Evolutionary conservation across 2,329 filamentous ascomycete species (phyloP), one percentile per base, ranked within the genome.

Genomic region (Fusarium sp.): DNA sequence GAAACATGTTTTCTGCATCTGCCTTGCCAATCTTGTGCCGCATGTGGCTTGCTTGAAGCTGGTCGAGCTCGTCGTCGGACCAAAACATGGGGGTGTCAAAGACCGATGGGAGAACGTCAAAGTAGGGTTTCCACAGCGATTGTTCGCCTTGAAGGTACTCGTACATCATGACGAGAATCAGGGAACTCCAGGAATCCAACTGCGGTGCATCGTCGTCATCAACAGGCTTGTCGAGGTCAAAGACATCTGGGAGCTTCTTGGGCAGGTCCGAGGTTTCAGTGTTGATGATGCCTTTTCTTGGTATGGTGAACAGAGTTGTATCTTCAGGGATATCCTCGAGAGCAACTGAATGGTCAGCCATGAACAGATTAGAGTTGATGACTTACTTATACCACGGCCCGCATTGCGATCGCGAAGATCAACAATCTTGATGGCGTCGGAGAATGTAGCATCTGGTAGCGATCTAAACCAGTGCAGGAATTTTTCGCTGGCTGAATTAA

Each of bases 11-110:
- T 58, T 96, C 88, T 3, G 92, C 92, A 51, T 85, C 81, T 5
- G 84, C 80, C 65, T 87, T 91, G 43, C 92, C 93, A 63, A 97
- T 90, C 73, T 93, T 94, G 60, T 84, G 77, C 4, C 88, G 74
- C n/a, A 95, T 85, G 1, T 91, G 85, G 72, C 91, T 93, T 15
- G 89, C 91, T 76, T 94, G 89, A 8, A 97, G 84, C 69, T 89
- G 82, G 1, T 80, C 77, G 3, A 97, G 80, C 74, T 97, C 92
- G 1, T 80, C 77, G 1, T 83, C 79, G 2, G 84, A 80, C 93
- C 93, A 97, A 78, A 93, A 97, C 91, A 97, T 97, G 64, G 94
- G 84, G 3, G 92, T 96, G 74, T 95, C 86, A 72, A 97, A 97
- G 1, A 78, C 71, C 6, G 72, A 67, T 1, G 92, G 92, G 6